phyloP scores from a whole-genome alignment of 2,329 filamentous ascomycete genomes.

The Leptographium wingfieldii region DNA sequence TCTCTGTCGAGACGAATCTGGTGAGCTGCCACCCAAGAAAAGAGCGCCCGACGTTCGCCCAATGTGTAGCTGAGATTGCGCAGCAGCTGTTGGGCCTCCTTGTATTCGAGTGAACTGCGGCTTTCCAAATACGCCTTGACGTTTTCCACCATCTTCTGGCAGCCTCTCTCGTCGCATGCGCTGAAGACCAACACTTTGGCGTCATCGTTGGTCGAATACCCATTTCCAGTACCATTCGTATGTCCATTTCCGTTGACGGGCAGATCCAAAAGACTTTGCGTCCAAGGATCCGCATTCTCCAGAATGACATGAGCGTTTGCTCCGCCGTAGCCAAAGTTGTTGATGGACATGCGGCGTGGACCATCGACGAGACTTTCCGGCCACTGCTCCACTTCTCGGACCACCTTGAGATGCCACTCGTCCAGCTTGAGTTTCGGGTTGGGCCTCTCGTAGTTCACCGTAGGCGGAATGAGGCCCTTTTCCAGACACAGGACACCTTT shows the following conservation, averaged over 20 bases:
- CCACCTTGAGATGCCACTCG: slow-evolving; percentile 16
- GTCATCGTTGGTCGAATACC: not conserved
- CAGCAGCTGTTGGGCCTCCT: not conserved
- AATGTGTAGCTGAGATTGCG: slow-evolving; percentile 13
- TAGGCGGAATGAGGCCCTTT: slow-evolving; percentile 15
- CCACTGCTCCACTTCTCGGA: slow-evolving; percentile 14
- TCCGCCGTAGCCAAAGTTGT: slow-evolving; percentile 19
- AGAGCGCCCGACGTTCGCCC: slow-evolving; percentile 8
- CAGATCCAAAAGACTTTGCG: not conserved
- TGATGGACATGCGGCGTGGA: slow-evolving; percentile 15
- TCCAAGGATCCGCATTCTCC: slow-evolving; percentile 10
- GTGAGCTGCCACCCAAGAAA: slow-evolving; percentile 1
- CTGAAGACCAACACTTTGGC: slow-evolving; percentile 1
- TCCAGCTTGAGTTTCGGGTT: slow-evolving; percentile 18
- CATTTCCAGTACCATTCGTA: not conserved
- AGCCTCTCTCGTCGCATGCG: slow-evolving; percentile 2
- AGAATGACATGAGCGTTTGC: slow-evolving; percentile 19
- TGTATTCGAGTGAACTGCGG: not conserved
- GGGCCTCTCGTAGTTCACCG: slow-evolving; percentile 12
- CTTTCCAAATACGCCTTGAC: not conserved
- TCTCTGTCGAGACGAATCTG: not conserved
- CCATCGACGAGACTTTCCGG: slow-evolving; percentile 6
- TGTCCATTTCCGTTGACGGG: not conserved
- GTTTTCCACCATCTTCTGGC: not conserved
- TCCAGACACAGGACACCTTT: slow-evolving; percentile 17